Percentiles rank a stretch among this genome's conserved stretches.
These are phyloP conservation scores for Scedosporium aurantiacum DNA, from an alignment of 2,329 filamentous ascomycete species.

Conservation along the genomic window DNA sequence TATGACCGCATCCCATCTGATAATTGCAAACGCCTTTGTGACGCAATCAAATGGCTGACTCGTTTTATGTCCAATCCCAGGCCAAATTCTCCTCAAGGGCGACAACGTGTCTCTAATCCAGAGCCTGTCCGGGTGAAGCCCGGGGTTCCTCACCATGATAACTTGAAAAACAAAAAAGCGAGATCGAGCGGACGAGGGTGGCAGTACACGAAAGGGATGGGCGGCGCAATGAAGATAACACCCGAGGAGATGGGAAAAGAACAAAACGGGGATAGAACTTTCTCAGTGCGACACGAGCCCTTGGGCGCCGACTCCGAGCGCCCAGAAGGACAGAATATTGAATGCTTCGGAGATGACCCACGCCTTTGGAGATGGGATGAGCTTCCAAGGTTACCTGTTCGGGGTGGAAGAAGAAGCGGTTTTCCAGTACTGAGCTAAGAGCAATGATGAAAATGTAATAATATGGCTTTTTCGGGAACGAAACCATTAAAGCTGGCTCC, in stretches of 20 bases:
- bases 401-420: background rate
- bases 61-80: slow-evolving; percentile 29
- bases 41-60: slow-evolving; percentile 11
- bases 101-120: slow-evolving; percentile 82
- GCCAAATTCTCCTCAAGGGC: slow-evolving; percentile 77
- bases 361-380: background rate
- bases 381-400: background rate
- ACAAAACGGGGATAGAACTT: background rate
- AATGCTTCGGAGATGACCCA: background rate
- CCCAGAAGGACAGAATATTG: background rate
- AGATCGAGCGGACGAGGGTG: background rate
- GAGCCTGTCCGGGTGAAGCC: slow-evolving; percentile 15
- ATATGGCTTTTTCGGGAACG: background rate
- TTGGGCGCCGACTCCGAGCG: background rate
- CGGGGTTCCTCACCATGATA: background rate
- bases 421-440: background rate
- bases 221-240: background rate
- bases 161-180: background rate
- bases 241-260: background rate
- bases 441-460: background rate
- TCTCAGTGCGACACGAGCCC: background rate
- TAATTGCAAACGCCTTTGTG: background rate
- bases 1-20: slow-evolving; percentile 27
- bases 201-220: background rate
- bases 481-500: too few relatives aligned